These are phyloP conservation scores for Candida easanensis DNA, from an alignment of 805 yeast species.

Conservation along the genomic window DNA sequence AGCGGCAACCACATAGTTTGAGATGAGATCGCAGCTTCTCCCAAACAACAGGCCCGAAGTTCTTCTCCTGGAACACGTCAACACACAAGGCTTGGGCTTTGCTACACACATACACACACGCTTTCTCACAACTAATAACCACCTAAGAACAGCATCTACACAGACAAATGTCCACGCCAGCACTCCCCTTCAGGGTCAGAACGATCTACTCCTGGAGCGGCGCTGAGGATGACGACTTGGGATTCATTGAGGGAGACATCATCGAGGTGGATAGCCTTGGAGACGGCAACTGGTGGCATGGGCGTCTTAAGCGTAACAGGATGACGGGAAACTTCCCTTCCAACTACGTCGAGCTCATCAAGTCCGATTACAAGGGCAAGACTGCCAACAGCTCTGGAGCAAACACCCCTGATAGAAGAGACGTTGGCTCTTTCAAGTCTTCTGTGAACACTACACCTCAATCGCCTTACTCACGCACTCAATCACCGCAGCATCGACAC, in stretches of 20 bases:
- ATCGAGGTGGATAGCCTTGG: constrained; percentile 78
- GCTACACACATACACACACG: neutral
- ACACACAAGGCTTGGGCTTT: neutral
- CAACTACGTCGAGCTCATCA: constrained; percentile 70
- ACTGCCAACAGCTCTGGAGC: constrained; percentile 3
- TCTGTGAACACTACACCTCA: constrained; percentile 11
- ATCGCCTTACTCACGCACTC: constrained; percentile 15
- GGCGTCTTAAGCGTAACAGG: constrained; percentile 73
- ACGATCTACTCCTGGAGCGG: constrained; percentile 96
- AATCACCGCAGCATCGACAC: constrained; percentile 3
- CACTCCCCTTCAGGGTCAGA: constrained; percentile 68
- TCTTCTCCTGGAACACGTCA: too few relatives aligned
- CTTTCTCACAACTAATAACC: neutral
- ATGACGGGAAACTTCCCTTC: constrained; percentile 85
- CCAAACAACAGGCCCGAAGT: neutral
- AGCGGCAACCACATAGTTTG: neutral
- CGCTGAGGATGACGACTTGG: constrained; percentile 82
- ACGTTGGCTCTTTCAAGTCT: too few relatives aligned
- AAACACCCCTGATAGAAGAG: constrained; percentile 1
- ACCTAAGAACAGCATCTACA: neutral
- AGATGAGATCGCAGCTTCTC: neutral
- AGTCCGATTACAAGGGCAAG: constrained; percentile 27
- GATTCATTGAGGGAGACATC: constrained; percentile 90
- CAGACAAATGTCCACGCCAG: constrained; percentile 28
- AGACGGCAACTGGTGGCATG: constrained; percentile 93